Conservation (phyloP, 305 asterid genomes). For the Ruellia speciosa region DNA sequence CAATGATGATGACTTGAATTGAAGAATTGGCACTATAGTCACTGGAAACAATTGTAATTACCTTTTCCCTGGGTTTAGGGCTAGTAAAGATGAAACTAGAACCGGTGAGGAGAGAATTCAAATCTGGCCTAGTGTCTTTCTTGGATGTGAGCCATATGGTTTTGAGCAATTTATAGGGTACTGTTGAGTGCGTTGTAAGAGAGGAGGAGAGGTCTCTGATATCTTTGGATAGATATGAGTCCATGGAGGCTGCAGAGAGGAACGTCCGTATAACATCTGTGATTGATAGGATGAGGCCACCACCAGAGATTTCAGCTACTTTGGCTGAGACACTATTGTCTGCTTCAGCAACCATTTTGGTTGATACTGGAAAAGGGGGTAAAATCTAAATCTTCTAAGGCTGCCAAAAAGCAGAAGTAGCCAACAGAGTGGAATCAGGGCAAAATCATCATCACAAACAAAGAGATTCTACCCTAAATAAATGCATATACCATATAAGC, state of each 20-base stretch:
- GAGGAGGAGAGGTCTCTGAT: conserved; percentile 52
- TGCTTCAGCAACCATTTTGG: conserved; percentile 25
- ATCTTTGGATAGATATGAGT: conserved; percentile 39
- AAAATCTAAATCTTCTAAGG: not conserved
- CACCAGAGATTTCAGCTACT: conserved; percentile 13
- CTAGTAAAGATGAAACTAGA: conserved; percentile 51
- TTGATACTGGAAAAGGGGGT: not conserved
- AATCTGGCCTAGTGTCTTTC: conserved; percentile 36
- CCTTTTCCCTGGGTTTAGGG: conserved; percentile 84
- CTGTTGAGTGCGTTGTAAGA: conserved; percentile 32
- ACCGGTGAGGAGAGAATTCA: conserved; percentile 43
- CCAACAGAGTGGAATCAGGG: not conserved
- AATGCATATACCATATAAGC: too few relatives aligned
- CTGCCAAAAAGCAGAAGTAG: conserved; percentile 9
- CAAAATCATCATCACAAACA: conserved; percentile 21
- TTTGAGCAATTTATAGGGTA: conserved; percentile 59
- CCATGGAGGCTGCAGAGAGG: conserved; percentile 42
- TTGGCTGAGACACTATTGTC: conserved; percentile 19
- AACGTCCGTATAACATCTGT: conserved; percentile 53
- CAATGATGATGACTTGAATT: too few relatives aligned
- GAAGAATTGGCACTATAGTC: too few relatives aligned
- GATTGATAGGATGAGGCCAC: conserved; percentile 41
- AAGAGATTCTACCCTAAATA: too few relatives aligned
- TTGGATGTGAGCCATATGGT: conserved; percentile 55
- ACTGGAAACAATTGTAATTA: conserved; percentile 18